Base-by-base conservation (phyloP, 2,329 filamentous ascomycete genomes). In the Nemania diffusa region DNA sequence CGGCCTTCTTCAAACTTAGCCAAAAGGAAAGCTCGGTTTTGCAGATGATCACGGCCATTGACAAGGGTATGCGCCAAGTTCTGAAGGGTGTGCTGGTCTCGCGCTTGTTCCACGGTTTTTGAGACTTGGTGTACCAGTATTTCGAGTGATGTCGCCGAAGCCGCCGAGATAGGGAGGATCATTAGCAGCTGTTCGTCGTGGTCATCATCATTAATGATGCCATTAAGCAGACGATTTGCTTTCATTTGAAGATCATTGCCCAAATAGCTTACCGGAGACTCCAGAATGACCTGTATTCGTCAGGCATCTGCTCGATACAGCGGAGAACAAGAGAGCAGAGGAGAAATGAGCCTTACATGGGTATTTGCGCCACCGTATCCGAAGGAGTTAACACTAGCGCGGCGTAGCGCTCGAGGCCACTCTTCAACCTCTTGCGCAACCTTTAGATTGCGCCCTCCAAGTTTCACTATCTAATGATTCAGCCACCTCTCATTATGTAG, bases 361-460 rank as follows among this genome's bases (percentile, higher is more conserved):
- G 53, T 44, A 55, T 67, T 67, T 0, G 57, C 52, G n/a, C 64
- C 64, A 2, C 64, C 64, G 11, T 67, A 67, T 5, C 64, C 64
- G 37, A 67, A 67, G 0, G 44, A 55, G 27, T 66, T 66, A 2
- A 66, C 40, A 11, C 64, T 57, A 15, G 37, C 50, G 7, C 57
- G 26, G 9, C 42, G 44, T 8, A 57, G 3, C 5, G 26, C 2
- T 6, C 56, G 8, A 0, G 62, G 57, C 62, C 62, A 65, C 6
- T 56, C 5, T 1, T 22, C 24, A 2, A 42, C 4, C 2, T 34
- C 1, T 0, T 46, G 52, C 0, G 37, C 53, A 2, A 59, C 17
- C 15, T 44, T 17, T 1, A 64, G n/a, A 20, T 50, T 40, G 1
- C 44, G 29, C n/a, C 37, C 42, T 13, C 26, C 22, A 4, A 59